These are phyloP conservation scores for Cucumis melo DNA, from an alignment of 306 rosid species.

Conservation along the genomic window DNA sequence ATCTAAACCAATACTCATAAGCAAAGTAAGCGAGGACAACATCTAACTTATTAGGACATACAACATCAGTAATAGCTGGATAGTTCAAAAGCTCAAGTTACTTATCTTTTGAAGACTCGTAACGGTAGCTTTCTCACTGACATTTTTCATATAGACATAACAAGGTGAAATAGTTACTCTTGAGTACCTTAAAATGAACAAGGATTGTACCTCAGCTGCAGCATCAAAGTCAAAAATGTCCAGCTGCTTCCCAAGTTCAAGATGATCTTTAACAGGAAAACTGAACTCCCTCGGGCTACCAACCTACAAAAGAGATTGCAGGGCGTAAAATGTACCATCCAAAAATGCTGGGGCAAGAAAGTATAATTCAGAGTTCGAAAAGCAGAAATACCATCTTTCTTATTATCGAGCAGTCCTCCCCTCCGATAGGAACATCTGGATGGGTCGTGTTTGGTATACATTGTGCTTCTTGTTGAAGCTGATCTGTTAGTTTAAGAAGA, in stretches of 20 bases:
- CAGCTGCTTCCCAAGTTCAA: constrained; percentile 76
- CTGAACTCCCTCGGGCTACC: constrained; percentile 46
- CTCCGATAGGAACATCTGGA: constrained; percentile 86
- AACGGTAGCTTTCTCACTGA: background rate
- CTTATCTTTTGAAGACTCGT: too few relatives aligned
- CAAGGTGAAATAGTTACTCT: constrained; percentile 3
- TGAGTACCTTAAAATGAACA: constrained; percentile 16
- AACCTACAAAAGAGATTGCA: constrained; percentile 32
- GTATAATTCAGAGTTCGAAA: background rate
- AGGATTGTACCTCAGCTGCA: constrained; percentile 71
- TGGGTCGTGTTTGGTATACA: constrained; percentile 81
- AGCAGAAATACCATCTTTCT: constrained; percentile 44
- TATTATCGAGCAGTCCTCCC: constrained; percentile 56
- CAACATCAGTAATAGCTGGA: too few relatives aligned
- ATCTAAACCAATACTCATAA: too few relatives aligned
- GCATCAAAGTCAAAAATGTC: constrained; percentile 92
- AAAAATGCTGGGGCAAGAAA: background rate
- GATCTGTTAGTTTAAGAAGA: constrained; percentile 55
- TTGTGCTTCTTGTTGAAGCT: constrained; percentile 85
- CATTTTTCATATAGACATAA: background rate
- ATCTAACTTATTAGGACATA: too few relatives aligned
- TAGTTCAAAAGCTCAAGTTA: too few relatives aligned
- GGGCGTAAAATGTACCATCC: background rate
- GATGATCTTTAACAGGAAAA: constrained; percentile 81
- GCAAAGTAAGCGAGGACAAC: too few relatives aligned